These are phyloP conservation scores for Vitellaria paradoxa DNA, from an alignment of 179 eudicot genomes.

Conservation along the genomic window DNA sequence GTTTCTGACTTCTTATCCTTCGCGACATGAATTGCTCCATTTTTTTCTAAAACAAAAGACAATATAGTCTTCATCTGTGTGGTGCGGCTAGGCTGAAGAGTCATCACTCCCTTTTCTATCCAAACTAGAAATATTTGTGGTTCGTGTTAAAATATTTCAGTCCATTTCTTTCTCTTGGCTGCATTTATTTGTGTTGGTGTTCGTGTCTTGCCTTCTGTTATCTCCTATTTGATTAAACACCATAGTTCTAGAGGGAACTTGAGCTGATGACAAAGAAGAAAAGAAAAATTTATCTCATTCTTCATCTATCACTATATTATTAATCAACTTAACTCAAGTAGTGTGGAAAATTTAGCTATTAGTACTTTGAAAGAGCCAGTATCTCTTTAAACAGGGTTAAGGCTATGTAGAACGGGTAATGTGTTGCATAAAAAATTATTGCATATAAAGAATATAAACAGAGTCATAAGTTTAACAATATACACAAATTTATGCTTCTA, in stretches of 20 bases:
- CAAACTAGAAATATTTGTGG: too few relatives aligned
- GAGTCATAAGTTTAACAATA: too few relatives aligned
- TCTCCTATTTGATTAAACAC: constrained; percentile 6
- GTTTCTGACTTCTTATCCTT: constrained; percentile 29
- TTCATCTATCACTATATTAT: too few relatives aligned
- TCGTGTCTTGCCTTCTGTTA: background rate
- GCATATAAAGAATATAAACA: too few relatives aligned
- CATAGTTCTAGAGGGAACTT: too few relatives aligned
- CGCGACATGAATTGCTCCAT: constrained; percentile 54
- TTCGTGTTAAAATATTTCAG: background rate
- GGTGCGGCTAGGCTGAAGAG: constrained; percentile 31
- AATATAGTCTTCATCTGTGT: constrained; percentile 66
- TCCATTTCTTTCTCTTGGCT: constrained; percentile 6
- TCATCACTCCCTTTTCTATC: background rate
- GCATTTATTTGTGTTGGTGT: background rate
- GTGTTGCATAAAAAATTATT: too few relatives aligned
- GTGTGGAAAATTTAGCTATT: too few relatives aligned
- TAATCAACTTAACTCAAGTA: too few relatives aligned
- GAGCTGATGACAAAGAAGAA: constrained; percentile 5
- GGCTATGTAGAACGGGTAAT: too few relatives aligned
- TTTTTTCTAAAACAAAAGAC: constrained; percentile 72
- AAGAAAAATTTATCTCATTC: constrained; percentile 1
- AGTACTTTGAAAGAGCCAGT: too few relatives aligned
- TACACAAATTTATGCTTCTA: too few relatives aligned
- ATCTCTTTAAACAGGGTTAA: too few relatives aligned